A percentile compares a stretch with the other conserved stretches of the same genome.
Evolutionary conservation across 192 early-diverging fungal species (phyloP).

Genomic region (Lobosporangium transversale): DNA sequence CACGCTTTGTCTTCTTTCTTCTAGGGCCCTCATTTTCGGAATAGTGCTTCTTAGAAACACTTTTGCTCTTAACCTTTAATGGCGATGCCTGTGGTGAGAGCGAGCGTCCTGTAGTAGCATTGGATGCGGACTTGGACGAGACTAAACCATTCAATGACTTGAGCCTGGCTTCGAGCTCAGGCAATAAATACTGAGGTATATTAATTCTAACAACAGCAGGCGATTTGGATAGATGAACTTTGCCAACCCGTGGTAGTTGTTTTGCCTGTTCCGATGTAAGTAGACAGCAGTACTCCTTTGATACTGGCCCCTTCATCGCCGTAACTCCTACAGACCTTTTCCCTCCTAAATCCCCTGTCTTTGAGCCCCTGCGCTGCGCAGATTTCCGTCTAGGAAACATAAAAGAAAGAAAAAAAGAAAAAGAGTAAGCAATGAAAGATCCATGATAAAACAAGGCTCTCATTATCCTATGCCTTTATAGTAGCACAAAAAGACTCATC

Average conservation of each 20-base stretch:
- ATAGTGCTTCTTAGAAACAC: neutral
- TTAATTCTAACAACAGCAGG: slow-evolving; percentile 12
- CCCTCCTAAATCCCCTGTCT: neutral
- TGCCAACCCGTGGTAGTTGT: slow-evolving; percentile 6
- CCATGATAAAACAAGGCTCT: neutral
- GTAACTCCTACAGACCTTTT: too few species aligned
- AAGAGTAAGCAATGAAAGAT: neutral
- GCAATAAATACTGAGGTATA: slow-evolving; percentile 12
- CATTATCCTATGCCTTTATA: too few species aligned
- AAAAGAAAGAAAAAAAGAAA: neutral
- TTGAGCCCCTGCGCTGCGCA: slow-evolving; percentile 15
- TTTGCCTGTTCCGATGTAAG: slow-evolving; percentile 7
- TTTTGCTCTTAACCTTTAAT: neutral
- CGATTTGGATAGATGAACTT: neutral
- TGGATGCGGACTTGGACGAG: neutral
- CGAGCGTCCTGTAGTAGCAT: neutral
- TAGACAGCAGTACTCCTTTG: slow-evolving; percentile 8
- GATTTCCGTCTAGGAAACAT: slow-evolving; percentile 6
- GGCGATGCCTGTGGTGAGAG: neutral
- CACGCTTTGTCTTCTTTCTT: neutral
- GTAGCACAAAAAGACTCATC: neutral
- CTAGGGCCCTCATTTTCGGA: neutral
- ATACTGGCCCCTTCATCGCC: neutral
- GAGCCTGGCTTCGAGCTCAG: neutral
- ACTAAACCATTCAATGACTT: neutral